A percentile compares a stretch with the other conserved stretches of the same genome.
phyloP scores from a whole-genome alignment of 345 rosid genomes.

The Hibiscus tridactylites region DNA sequence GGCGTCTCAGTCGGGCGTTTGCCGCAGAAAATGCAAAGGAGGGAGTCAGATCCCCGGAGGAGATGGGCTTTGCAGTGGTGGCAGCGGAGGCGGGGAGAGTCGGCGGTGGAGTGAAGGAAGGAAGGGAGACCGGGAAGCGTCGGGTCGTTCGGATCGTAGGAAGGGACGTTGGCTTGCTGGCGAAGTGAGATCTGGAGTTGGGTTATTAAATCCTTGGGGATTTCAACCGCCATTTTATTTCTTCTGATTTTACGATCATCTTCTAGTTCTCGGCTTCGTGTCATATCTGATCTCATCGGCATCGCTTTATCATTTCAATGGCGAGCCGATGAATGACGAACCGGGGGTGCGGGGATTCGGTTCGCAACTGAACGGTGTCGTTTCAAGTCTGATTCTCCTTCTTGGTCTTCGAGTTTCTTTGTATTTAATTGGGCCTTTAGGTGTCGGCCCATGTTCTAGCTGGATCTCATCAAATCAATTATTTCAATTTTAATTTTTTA shows the following conservation, averaged over 20 bases:
- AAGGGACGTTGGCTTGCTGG: slow-evolving; percentile 39
- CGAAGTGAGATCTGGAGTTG: slow-evolving; percentile 57
- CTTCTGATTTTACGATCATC: not conserved
- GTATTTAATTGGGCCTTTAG: not conserved
- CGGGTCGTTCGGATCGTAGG: slow-evolving; percentile 38
- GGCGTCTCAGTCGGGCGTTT: slow-evolving; percentile 33
- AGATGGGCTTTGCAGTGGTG: slow-evolving; percentile 55
- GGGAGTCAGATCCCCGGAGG: slow-evolving; percentile 47
- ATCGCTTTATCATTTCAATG: not conserved
- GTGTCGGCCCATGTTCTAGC: too few species aligned
- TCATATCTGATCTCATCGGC: not conserved
- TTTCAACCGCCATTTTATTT: slow-evolving; percentile 42
- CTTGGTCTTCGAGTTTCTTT: not conserved
- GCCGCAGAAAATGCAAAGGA: slow-evolving; percentile 79
- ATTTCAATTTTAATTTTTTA: not conserved
- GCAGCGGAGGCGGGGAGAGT: slow-evolving; percentile 35
- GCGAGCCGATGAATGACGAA: not conserved
- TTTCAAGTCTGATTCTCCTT: not conserved
- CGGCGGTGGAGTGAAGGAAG: slow-evolving; percentile 28
- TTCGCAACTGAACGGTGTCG: not conserved
- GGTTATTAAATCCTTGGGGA: slow-evolving; percentile 49
- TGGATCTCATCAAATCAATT: too few species aligned
- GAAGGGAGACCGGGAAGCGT: slow-evolving; percentile 32
- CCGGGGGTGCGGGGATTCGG: not conserved
- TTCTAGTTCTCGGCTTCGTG: not conserved